Base-by-base conservation (phyloP, 768 basidiomycete genomes). In the Obba rivulosa region DNA sequence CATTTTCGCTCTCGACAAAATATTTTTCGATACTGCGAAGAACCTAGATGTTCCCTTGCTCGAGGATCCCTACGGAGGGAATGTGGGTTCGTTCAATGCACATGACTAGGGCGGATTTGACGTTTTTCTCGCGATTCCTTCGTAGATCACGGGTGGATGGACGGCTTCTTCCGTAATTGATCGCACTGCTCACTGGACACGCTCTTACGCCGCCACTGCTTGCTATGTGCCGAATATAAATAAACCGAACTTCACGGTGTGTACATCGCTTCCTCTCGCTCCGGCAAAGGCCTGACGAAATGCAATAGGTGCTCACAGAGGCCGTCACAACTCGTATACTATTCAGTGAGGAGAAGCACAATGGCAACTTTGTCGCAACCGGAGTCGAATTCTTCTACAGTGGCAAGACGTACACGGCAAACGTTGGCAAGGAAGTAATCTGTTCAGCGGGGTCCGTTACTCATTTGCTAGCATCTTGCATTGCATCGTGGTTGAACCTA, bases 401-500 rank as follows among this genome's bases (percentile, higher is more conserved):
- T 11, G 66, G 61, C 1, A 42, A 57, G 25, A 45, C 43, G 7
- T 61, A 69, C 49, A 54, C 54, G 10, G 68, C 69, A 10, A 57
- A 62, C 34, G 72, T 69, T 16, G 55, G 53, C 47, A 67, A 68
- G 44, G 76, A 79, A 52, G 74, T 74, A 37, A 70, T 77, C 46
- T 51, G 75, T 1, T 59, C 54, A 22, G 62, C 67, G 9, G 67
- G 67, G 66, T 65, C 24, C 16, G 63, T 57, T 8, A 23, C 17
- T 9, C 25, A 14, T 35, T 23, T 34, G 20, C 45, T 16, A 3
- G 16, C 14, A 8, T 41, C 40, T 14, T 14, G 24, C n/a, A 37
- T 9, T 41, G 17, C 43, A 21, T 25, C 8, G 41, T 14, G 16
- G n/a, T 28, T 14, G 22, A 28, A 11, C 41, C 28, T 24, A 9